Percentiles rank a stretch among this genome's conserved stretches.
Conservation (phyloP, 2,329 filamentous ascomycete genomes). For the Gaeumannomyces sp. region DNA sequence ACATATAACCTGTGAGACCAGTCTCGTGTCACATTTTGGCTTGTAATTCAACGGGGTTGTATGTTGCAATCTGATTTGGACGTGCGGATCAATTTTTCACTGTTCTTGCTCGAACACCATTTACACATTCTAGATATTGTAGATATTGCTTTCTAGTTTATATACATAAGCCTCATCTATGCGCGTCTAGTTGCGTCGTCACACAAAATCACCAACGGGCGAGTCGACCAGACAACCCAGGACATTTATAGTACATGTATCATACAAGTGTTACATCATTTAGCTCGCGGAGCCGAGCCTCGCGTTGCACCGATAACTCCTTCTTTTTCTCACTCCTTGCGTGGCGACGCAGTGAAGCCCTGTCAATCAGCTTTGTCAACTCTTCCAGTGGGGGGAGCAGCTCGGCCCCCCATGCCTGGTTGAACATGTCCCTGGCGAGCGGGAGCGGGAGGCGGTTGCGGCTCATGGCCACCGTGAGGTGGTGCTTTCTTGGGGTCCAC, state of each 20-base stretch:
- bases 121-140: neutral
- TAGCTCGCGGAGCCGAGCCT: neutral
- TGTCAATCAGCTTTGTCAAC: slow-evolving; percentile 21
- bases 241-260: neutral
- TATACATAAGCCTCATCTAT: neutral
- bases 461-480: slow-evolving; percentile 12
- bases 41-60: neutral
- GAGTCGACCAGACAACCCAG: neutral
- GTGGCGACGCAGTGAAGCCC: slow-evolving; percentile 13
- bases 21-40: neutral
- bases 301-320: neutral
- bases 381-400: slow-evolving; percentile 25
- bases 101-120: neutral
- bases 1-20: neutral
- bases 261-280: neutral
- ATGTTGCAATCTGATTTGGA: neutral
- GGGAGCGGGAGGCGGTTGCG: slow-evolving; percentile 22
- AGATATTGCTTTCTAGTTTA: neutral
- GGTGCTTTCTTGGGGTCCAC: slow-evolving; percentile 17
- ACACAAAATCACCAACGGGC: neutral
- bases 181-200: neutral
- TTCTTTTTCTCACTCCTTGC: slow-evolving; percentile 6
- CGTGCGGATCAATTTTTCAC: too few relatives aligned
- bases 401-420: slow-evolving; percentile 29
- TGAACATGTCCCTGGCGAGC: slow-evolving; percentile 29